Percentiles rank a stretch among this genome's conserved stretches.
phyloP scores from a whole-genome alignment of 2,329 filamentous ascomycete genomes.

The Clonostachys solani region DNA sequence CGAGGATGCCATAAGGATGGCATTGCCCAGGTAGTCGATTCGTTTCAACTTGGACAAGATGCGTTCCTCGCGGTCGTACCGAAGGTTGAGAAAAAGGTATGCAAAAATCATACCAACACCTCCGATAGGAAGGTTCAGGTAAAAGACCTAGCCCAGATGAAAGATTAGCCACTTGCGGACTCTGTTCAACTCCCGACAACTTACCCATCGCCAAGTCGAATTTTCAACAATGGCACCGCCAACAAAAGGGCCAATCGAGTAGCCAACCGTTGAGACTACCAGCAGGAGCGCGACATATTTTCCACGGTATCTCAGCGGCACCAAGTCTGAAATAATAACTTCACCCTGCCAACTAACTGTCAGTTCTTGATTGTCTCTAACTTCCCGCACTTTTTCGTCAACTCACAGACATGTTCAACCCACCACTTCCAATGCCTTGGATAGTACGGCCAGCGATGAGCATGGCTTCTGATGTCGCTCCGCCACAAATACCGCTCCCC shows the following conservation, averaged over 20 bases:
- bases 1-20: slow-evolving; percentile 26
- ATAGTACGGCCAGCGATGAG: slow-evolving; percentile 26
- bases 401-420: slow-evolving; percentile 19
- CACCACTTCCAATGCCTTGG: slow-evolving; percentile 39
- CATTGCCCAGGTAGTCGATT: slow-evolving; percentile 34
- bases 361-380: background rate
- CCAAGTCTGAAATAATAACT: slow-evolving; percentile 33
- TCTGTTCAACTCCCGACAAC: background rate
- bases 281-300: slow-evolving; percentile 29
- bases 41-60: slow-evolving; percentile 6
- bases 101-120: slow-evolving; percentile 10
- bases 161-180: background rate
- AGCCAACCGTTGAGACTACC: slow-evolving; percentile 10
- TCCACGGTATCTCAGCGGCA: slow-evolving; percentile 40
- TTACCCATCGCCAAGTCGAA: slow-evolving; percentile 3
- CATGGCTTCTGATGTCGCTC: background rate
- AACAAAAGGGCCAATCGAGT: slow-evolving; percentile 18
- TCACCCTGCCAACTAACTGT: slow-evolving; percentile 8
- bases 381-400: background rate
- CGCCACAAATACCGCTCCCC: slow-evolving; percentile 27
- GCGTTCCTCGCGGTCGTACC: slow-evolving; percentile 5
- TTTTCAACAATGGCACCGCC: slow-evolving; percentile 10
- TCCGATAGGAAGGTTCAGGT: slow-evolving; percentile 25
- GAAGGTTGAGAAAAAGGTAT: slow-evolving; percentile 11
- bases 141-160: slow-evolving; percentile 20